phyloP scores from a whole-genome alignment of 345 rosid genomes.

The Jatropha curcas region DNA sequence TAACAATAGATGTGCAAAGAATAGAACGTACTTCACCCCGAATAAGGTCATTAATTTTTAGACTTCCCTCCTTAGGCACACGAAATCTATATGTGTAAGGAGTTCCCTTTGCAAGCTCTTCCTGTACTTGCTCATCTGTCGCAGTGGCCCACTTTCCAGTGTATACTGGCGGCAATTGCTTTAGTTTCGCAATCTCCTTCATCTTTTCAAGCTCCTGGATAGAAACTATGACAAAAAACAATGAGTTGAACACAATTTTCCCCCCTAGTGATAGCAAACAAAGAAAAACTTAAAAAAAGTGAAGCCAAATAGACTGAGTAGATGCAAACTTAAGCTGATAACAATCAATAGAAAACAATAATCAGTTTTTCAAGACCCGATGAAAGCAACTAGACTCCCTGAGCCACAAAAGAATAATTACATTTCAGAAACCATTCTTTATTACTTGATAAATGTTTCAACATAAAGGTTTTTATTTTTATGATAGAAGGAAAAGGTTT shows the following conservation, averaged over 20 bases:
- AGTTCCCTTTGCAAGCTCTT: slow-evolving; percentile 79
- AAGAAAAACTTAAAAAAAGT: not conserved
- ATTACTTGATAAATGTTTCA: too few species aligned
- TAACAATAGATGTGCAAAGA: not conserved
- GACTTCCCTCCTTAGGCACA: slow-evolving; percentile 72
- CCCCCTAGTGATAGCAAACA: not conserved
- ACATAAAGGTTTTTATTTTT: too few species aligned
- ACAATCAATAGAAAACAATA: too few species aligned
- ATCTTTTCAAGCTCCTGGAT: slow-evolving; percentile 86
- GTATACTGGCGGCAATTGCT: slow-evolving; percentile 81
- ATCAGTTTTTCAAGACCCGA: not conserved
- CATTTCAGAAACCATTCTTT: not conserved
- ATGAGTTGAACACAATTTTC: slow-evolving; percentile 5
- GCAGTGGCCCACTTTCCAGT: slow-evolving; percentile 87
- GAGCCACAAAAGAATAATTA: too few species aligned
- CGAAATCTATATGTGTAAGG: slow-evolving; percentile 80
- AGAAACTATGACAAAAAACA: slow-evolving; percentile 6
- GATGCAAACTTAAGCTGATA: not conserved
- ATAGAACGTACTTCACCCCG: slow-evolving; percentile 73
- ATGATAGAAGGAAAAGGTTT: too few species aligned
- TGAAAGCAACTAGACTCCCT: not conserved
- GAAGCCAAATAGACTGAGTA: not conserved
- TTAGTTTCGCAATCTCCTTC: slow-evolving; percentile 77
- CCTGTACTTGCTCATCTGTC: slow-evolving; percentile 58
- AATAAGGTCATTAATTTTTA: slow-evolving; percentile 83